These are phyloP conservation scores for Boeremia exigua DNA, from an alignment of 2,329 filamentous ascomycete genomes.

Conservation along the genomic window DNA sequence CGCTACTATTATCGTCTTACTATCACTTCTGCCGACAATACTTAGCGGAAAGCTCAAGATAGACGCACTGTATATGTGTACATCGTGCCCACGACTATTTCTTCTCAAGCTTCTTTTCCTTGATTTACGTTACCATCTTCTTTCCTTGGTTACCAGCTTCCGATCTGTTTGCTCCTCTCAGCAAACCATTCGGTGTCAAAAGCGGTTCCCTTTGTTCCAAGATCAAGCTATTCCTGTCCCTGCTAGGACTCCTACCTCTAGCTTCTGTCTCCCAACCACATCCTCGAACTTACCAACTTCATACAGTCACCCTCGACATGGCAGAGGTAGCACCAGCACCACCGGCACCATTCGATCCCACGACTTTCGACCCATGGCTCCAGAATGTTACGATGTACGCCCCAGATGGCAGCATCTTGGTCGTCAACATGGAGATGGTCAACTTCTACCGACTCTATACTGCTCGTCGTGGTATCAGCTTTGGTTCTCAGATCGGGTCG, in stretches of 20 bases:
- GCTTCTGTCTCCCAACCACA: not conserved
- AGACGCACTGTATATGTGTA: not conserved
- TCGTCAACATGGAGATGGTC: conserved; percentile 52
- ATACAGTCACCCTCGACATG: conserved; percentile 1
- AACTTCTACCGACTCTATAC: conserved; percentile 56
- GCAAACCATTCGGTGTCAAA: not conserved
- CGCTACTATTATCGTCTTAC: conserved; percentile 6
- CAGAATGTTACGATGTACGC: conserved; percentile 59
- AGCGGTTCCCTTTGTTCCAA: not conserved
- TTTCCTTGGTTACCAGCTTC: not conserved
- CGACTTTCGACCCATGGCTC: conserved; percentile 57
- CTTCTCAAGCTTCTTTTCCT: not conserved
- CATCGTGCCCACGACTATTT: not conserved
- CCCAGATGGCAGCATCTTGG: conserved; percentile 53
- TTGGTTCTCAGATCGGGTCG: conserved; percentile 73
- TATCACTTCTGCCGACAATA: conserved; percentile 7
- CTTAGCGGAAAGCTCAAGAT: not conserved
- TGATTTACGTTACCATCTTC: not conserved
- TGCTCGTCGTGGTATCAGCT: conserved; percentile 64
- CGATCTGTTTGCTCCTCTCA: not conserved
- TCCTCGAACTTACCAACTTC: not conserved
- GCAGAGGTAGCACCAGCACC: not conserved
- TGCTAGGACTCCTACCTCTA: not conserved
- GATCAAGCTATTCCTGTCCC: not conserved
- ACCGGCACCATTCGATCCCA: conserved; percentile 11